Percentiles rank a stretch among this genome's conserved stretches.
Evolutionary conservation across 129 eudicot species (phyloP).

Genomic region (Flaveria brownii): DNA sequence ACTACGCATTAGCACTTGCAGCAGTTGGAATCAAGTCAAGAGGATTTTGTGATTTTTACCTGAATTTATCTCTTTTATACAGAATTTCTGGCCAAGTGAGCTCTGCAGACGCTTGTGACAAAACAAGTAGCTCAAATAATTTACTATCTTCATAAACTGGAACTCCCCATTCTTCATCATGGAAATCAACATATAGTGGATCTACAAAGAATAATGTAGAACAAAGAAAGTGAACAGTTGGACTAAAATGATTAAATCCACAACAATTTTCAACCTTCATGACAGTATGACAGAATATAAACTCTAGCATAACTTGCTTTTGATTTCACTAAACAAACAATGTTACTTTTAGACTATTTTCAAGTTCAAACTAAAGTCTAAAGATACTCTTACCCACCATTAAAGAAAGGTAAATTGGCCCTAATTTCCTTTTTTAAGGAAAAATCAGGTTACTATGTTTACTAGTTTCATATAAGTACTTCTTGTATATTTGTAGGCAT

Average conservation of each 20-base stretch:
- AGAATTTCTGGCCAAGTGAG: slow-evolving; percentile 79
- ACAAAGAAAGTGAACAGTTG: slow-evolving; percentile 15
- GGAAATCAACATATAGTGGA: slow-evolving; percentile 61
- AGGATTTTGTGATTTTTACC: slow-evolving; percentile 41
- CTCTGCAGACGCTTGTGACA: slow-evolving; percentile 78
- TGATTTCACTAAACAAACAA: background rate
- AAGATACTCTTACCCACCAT: background rate
- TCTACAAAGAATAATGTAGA: slow-evolving; percentile 42
- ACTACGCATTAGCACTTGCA: background rate
- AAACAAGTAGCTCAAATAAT: slow-evolving; percentile 67
- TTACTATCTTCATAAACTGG: slow-evolving; percentile 69
- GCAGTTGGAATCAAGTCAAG: background rate
- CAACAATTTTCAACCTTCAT: slow-evolving; percentile 3
- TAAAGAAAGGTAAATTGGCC: background rate
- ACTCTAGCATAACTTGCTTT: background rate
- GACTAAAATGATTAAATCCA: background rate
- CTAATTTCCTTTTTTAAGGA: background rate
- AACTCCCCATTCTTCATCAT: slow-evolving; percentile 91
- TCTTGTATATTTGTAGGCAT: background rate
- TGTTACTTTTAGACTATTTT: background rate
- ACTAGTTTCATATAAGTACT: background rate
- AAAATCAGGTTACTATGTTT: background rate
- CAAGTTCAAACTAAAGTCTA: background rate
- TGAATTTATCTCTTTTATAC: slow-evolving; percentile 59
- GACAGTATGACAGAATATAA: background rate